Base-by-base conservation (phyloP, 352 stramenopile genomes). In the Thraustotheca clavata region DNA sequence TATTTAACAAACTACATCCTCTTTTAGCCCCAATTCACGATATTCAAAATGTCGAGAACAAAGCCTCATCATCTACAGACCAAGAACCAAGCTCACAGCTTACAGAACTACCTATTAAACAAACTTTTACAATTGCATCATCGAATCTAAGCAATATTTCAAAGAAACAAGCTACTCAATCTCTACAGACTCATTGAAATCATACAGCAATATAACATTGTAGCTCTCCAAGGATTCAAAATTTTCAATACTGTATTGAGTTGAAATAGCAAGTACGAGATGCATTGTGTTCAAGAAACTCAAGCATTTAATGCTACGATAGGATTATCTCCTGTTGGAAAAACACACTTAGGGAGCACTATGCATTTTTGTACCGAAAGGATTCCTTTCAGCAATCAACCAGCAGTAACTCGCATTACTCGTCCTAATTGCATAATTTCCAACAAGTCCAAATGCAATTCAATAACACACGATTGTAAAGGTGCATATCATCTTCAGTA, bases 141-240 rank as follows among this genome's bases (percentile, higher is more conserved):
- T 88, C 76, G 77, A 91, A 91, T 29, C 79, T 91, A n/a, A 76
- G 77, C 69, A 86, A 88, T 46, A 63, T 88, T 60, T 88, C 79
- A 20, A 16, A 20, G 2, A 73, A 71, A 26, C 76, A 79, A 35
- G 71, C 80, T 4, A 65, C 68, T 11, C n/a, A 54, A 60, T 32
- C 60, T 74, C 3, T 48, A 87, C 3, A 22, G 80, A 20, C 73
- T 74, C n/a, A 85, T 91, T 26, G 70, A 74, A 0, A 57, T 83
- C 35, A 57, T 88, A 24, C 35, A 69, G 16, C 71, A 84, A 43
- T 91, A 87, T n/a, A 79, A 91, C 49, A 32, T 89, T 50, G 73
- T 91, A 1, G 77, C 81, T 6, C 33, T 88, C 43, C 81, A 86
- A 67, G 69, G 72, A 24, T 0, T 18, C 16, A 16, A 16, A 48